Evolutionary conservation across 1,284 basidiomycete genomes (phyloP), one percentile per base, ranked within the genome.

Genomic region (Austroboletus novae-zelandiae): DNA sequence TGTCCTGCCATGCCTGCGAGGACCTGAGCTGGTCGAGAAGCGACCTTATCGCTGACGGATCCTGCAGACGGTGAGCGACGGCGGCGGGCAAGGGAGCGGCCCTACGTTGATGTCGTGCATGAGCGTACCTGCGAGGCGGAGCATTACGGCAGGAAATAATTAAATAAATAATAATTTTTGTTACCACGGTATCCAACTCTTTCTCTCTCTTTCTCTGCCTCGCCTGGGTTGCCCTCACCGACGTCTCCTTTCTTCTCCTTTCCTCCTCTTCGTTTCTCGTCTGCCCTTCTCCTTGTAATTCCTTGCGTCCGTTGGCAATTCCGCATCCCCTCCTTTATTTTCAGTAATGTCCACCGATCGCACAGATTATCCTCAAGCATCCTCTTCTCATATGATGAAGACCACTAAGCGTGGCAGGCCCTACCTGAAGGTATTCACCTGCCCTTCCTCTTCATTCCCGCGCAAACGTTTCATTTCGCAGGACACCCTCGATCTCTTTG

Each of bases 401-500:
- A 94, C 90, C 25, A 95, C 93, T 67, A 91, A 92, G 76, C 84
- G 93, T 66, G 93, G 93, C 61, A 81, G 92, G 60, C 93, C 94
- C n/a, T 95, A 88, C 70, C 81, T 94, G 69, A 95, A 94, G 83
- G 93, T 89, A 50, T 61, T 3, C 9, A 32, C 32, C 0, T 29
- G 64, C 59, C 18, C 15, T 5, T 15, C 18, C 13, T 36, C 45
- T 36, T 31, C 51, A 5, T 42, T 42, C 35, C 27, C 40, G 0
- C 15, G 8, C 45, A 8, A 31, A 48, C 48, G 23, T 11, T 20
- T 11, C 18, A 11, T n/a, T 39, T 7, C 10, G 5, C 63, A 98
- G 94, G 97, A 99, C 71, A 97, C 94, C 20, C 88, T 98, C 60
- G 97, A 99, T 73, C 85, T 99, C 31, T 99, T 98, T 64, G 94